Conservation (phyloP, 352 stramenopile species). For the Lagenidium sp. region DNA sequence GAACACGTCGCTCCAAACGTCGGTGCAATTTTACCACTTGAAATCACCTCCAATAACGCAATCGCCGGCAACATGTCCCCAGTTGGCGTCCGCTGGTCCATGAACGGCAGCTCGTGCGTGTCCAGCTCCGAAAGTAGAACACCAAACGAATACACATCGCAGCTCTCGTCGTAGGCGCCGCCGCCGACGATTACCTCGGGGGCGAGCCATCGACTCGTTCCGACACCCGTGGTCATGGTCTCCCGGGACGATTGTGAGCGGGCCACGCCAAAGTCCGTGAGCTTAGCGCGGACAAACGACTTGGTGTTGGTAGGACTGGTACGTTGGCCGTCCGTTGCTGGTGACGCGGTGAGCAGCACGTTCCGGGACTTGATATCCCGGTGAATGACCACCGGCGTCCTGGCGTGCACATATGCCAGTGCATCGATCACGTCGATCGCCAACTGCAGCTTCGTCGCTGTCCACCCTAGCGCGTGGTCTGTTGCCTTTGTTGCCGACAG, state of each 20-base stretch:
- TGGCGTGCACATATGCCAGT: too few relatives aligned
- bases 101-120: constrained; percentile 15
- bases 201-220: too few relatives aligned
- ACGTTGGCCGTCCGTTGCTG: too few relatives aligned
- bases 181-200: constrained; percentile 3
- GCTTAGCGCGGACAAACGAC: too few relatives aligned
- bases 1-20: too few relatives aligned
- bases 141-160: constrained; percentile 33
- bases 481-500: too few relatives aligned
- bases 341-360: constrained; percentile 7
- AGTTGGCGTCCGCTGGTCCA: too few relatives aligned
- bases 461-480: too few relatives aligned
- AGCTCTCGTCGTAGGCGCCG: constrained; percentile 16
- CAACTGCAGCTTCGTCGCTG: too few relatives aligned
- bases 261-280: constrained; percentile 5
- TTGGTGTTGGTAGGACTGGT: too few relatives aligned
- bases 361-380: constrained; percentile 12
- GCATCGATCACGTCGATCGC: too few relatives aligned
- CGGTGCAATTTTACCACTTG: too few relatives aligned
- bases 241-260: not conserved
- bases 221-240: constrained; percentile 5
- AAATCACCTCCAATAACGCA: not conserved
- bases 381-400: constrained; percentile 1
- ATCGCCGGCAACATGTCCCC: not conserved
- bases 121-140: constrained; percentile 25